phyloP scores from a whole-genome alignment of 2,329 filamentous ascomycete genomes.

The Fusarium tricinctum region DNA sequence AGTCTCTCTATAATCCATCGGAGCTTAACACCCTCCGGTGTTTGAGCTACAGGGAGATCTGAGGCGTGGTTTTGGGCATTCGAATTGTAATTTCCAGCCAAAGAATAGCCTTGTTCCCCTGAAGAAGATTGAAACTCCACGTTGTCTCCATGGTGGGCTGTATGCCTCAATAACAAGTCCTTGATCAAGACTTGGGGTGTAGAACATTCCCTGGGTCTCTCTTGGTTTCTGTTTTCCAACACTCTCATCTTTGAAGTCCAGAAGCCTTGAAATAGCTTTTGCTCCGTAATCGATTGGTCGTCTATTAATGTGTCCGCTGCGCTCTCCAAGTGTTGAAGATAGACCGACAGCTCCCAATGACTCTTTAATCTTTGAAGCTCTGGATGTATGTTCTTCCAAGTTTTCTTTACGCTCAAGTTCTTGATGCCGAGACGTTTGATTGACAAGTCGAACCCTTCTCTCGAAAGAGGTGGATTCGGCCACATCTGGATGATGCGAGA shows the following conservation, averaged over 20 bases:
- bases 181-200: fast-evolving
- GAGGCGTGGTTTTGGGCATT: background rate
- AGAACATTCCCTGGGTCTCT: fast-evolving
- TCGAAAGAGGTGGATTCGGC: slow-evolving; percentile 4
- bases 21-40: background rate
- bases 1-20: slow-evolving; percentile 15
- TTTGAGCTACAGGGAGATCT: background rate
- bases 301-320: background rate
- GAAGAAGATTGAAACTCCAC: background rate
- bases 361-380: slow-evolving; percentile 4
- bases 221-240: fast-evolving
- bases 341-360: slow-evolving; percentile 19
- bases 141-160: fast-evolving
- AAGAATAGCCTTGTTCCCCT: background rate
- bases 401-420: background rate
- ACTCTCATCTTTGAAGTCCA: background rate
- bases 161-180: background rate
- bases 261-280: background rate
- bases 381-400: background rate
- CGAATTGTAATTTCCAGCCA: background rate
- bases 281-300: background rate
- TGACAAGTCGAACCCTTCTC: background rate
- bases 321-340: background rate
- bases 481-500: slow-evolving; percentile 4
- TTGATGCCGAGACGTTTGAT: background rate